phyloP scores from a whole-genome alignment of 2,329 filamentous ascomycete species.

The Neurospora crassa region DNA sequence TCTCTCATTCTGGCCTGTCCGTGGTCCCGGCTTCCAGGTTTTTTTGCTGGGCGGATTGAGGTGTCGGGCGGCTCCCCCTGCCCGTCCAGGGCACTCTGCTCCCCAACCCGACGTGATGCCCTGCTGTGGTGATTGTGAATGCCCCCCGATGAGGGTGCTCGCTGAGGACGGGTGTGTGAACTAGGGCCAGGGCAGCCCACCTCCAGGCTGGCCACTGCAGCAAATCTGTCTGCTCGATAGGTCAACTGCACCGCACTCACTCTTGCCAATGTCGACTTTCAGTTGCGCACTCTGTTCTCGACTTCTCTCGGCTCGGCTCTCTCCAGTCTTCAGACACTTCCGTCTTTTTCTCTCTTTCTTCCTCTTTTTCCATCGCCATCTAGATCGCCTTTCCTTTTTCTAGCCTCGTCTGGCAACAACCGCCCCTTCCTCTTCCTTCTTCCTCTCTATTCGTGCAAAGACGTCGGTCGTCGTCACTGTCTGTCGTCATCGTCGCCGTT shows the following conservation, averaged over 20 bases:
- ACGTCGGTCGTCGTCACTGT: constrained; percentile 20
- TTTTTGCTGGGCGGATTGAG: neutral
- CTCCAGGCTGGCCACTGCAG: neutral
- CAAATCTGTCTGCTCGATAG: neutral
- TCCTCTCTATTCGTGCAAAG: constrained; percentile 23
- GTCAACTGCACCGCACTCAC: neutral
- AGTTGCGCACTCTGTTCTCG: constrained; percentile 9
- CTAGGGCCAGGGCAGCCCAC: neutral
- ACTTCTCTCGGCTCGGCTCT: constrained; percentile 21
- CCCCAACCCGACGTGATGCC: constrained; percentile 13
- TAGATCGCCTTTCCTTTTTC: constrained; percentile 23
- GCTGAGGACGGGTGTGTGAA: neutral
- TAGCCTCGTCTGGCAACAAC: constrained; percentile 10
- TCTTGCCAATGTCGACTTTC: neutral
- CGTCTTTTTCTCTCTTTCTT: constrained; percentile 20
- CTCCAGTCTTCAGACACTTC: constrained; percentile 16
- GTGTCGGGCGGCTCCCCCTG: neutral
- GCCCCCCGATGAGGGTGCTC: neutral
- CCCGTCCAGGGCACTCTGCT: constrained; percentile 11
- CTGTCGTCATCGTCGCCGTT: constrained; percentile 11
- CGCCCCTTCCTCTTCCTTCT: constrained; percentile 24
- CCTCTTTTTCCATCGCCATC: constrained; percentile 19
- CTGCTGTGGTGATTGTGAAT: neutral
- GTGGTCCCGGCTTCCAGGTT: neutral
- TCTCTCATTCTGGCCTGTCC: constrained; percentile 1